Percentiles rank a stretch among this genome's conserved stretches.
These are phyloP conservation scores for Aureobasidium sp. DNA, from an alignment of 2,329 filamentous ascomycete species.

Conservation along the genomic window DNA sequence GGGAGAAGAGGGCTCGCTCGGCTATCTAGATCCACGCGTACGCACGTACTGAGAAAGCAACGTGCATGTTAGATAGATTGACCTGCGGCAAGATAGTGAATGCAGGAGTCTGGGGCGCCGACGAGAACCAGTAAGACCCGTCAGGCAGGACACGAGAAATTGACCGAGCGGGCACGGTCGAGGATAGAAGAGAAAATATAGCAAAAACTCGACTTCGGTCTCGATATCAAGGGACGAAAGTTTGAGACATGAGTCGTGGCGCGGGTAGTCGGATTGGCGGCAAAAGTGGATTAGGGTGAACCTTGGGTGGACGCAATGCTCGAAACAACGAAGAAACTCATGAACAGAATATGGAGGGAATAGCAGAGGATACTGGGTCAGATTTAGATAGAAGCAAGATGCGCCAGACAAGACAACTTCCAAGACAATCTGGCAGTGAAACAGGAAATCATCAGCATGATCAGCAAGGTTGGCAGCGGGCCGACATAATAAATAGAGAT, in stretches of 20 bases:
- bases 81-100: neutral
- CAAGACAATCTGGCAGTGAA: neutral
- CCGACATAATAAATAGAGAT: constrained; percentile 2
- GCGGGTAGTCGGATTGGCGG: neutral
- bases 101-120: neutral
- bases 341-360: neutral
- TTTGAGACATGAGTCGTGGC: neutral
- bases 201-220: neutral
- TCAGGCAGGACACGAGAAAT: neutral
- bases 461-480: constrained; percentile 8
- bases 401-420: neutral
- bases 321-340: neutral
- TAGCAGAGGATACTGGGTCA: no score
- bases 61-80: neutral
- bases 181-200: neutral
- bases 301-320: neutral
- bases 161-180: neutral
- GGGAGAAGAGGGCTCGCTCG: constrained; percentile 1
- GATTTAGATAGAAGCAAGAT: neutral
- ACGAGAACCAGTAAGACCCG: neutral
- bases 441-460: constrained; percentile 1
- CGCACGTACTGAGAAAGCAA: neutral
- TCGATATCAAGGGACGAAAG: neutral
- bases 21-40: neutral
- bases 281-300: neutral